phyloP scores from a whole-genome alignment of 2,329 filamentous ascomycete genomes.

The Diaporthe longicolla region DNA sequence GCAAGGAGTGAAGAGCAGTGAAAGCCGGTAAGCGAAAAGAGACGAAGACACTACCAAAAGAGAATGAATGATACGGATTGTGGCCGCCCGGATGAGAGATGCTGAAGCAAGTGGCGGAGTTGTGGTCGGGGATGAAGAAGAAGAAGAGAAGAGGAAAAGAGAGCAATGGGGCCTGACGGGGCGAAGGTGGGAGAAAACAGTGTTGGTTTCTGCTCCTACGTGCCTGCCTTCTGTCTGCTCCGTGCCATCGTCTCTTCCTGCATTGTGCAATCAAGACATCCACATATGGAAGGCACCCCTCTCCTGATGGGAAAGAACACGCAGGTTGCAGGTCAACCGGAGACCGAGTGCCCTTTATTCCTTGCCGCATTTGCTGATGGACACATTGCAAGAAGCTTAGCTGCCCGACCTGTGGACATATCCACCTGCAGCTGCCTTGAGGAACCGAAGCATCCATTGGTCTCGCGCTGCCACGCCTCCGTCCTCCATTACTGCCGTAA shows the following conservation, averaged over 20 bases:
- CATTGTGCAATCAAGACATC: background rate
- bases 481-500: background rate
- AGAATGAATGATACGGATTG: conserved; percentile 18
- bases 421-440: background rate
- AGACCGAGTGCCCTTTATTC: background rate
- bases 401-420: background rate
- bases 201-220: conserved; percentile 16
- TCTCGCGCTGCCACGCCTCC: background rate
- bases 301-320: background rate
- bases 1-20: background rate
- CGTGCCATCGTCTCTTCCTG: background rate
- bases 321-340: background rate
- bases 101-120: conserved; percentile 34
- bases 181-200: conserved; percentile 21
- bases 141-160: background rate
- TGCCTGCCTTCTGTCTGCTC: conserved; percentile 8
- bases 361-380: background rate
- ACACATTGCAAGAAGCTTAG: background rate
- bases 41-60: conserved; percentile 34
- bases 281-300: conserved; percentile 1
- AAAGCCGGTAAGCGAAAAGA: background rate
- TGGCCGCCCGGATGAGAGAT: conserved; percentile 21
- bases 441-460: background rate
- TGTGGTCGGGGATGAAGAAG: conserved; percentile 19
- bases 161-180: background rate